Evolutionary conservation across 225 moss, liverwort and hornwort genomes (phyloP), one percentile per base, ranked within the genome.

Genomic region (Sphagnum contortum): DNA sequence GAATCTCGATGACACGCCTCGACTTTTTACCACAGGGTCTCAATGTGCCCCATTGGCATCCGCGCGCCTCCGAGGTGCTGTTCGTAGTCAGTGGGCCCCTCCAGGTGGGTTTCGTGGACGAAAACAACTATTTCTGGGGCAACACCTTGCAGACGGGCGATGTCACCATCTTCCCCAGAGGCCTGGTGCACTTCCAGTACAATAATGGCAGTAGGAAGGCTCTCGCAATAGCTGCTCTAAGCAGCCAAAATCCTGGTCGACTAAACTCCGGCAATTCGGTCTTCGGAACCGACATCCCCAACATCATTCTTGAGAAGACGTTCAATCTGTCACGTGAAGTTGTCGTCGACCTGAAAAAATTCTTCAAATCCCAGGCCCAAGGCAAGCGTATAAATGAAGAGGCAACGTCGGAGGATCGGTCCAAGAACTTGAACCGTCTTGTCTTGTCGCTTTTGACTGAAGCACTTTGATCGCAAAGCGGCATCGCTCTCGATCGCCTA

Each of bases 1-100:
- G 82, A 2, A 68, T 82, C 0, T 0, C 79, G 0, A 79, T 65
- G 68, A 78, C 79, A n/a, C 73, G 82, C 2, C 60, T 82, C 0
- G 82, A 82, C 66, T 82, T 79, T 70, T 78, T 73, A 0, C 45
- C 3, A 3, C 57, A 63, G 2, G 73, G 29, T 0, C 65, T 82
- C 48, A 82, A 82, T 63, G 79, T 70, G 0, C 82, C 82, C 2
- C 79, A 82, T 75, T 75, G 75, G 75, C 82, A 82, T 66, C 76
- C 64, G 12, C 75, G 79, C 6, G 82, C 73, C 0, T 63, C 79
- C 0, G 82, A 82, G 68, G 66, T 82, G 3, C 66, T 82, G 14
- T 73, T 65, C 1, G n/a, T 44, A 5, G 61, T 57, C 56, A 45
- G 59, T 3, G 82, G 82, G 6, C 2, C 70, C 63, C 4, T 82